Evolutionary conservation across 371 early-diverging fungal species (phyloP).

Genomic region (Mucor circinelloides): DNA sequence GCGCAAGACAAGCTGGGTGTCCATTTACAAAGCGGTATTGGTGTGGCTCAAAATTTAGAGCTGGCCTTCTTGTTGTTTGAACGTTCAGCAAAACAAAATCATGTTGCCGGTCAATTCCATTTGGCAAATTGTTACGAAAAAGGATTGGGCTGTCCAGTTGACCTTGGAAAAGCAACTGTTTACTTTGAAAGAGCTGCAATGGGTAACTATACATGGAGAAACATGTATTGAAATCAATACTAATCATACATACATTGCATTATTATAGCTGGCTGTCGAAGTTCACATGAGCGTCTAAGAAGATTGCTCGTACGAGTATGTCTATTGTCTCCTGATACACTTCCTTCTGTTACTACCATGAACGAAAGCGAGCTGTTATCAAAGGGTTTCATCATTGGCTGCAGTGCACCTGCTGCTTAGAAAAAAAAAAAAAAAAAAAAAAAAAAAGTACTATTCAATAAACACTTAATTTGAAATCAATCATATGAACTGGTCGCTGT

Average conservation of each 20-base stretch:
- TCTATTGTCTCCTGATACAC: constrained; percentile 37
- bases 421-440: neutral
- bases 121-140: constrained; percentile 70
- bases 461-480: neutral
- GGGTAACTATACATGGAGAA: constrained; percentile 20
- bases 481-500: no score
- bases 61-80: constrained; percentile 66
- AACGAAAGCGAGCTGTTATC: constrained; percentile 39
- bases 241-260: neutral
- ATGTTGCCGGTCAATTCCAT: constrained; percentile 63
- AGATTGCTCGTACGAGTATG: constrained; percentile 52
- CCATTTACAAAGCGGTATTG: constrained; percentile 78
- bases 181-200: constrained; percentile 75
- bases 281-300: constrained; percentile 56
- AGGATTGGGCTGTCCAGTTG: constrained; percentile 64
- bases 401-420: constrained; percentile 60
- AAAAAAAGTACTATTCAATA: neutral
- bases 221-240: neutral
- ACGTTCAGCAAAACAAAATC: constrained; percentile 66
- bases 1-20: constrained; percentile 82
- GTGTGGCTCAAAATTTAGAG: constrained; percentile 54
- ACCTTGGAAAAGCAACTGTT: constrained; percentile 59
- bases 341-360: constrained; percentile 24
- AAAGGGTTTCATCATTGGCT: constrained; percentile 45
- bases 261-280: constrained; percentile 56